Evolutionary conservation across 208 protist species (phyloP).

Genomic region (Crithidia mellificae): DNA sequence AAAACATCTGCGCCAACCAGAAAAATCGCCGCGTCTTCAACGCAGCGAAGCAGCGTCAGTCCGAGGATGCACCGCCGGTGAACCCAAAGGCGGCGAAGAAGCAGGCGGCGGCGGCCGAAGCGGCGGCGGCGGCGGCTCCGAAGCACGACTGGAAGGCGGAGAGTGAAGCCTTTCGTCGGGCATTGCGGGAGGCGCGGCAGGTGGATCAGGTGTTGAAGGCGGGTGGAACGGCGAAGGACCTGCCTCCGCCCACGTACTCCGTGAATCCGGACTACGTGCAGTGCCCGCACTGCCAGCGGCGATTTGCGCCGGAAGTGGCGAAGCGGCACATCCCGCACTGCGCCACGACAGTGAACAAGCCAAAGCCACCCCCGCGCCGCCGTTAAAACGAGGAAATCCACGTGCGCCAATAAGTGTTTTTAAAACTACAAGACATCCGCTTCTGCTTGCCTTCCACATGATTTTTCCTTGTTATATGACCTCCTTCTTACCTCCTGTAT

Average conservation of each 20-base stretch:
- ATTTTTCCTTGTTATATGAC: too few relatives aligned
- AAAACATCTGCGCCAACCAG: conserved; percentile 59
- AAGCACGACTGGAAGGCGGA: conserved; percentile 86
- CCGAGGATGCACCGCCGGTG: conserved; percentile 25
- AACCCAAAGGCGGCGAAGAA: conserved; percentile 1
- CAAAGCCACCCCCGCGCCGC: conserved; percentile 81
- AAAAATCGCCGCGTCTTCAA: conserved; percentile 81
- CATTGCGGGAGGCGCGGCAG: conserved; percentile 77
- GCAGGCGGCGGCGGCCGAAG: neutral
- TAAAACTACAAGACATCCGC: neutral
- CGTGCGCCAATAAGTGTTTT: too few relatives aligned
- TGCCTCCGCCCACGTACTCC: conserved; percentile 88
- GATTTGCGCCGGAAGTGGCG: conserved; percentile 82
- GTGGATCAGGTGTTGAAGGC: conserved; percentile 76
- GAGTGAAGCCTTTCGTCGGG: conserved; percentile 77
- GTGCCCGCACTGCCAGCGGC: conserved; percentile 86
- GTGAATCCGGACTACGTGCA: conserved; percentile 82
- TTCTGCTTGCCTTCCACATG: conserved; percentile 19
- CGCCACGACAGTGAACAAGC: conserved; percentile 74
- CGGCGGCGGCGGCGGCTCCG: conserved; percentile 10
- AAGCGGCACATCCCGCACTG: conserved; percentile 88
- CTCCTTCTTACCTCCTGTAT: too few relatives aligned
- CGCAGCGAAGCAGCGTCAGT: conserved; percentile 55
- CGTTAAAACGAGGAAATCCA: conserved; percentile 14
- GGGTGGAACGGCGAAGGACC: conserved; percentile 67